Evolutionary conservation across 495 filamentous ascomycete species (phyloP).

Genomic region (Letharia lupina): DNA sequence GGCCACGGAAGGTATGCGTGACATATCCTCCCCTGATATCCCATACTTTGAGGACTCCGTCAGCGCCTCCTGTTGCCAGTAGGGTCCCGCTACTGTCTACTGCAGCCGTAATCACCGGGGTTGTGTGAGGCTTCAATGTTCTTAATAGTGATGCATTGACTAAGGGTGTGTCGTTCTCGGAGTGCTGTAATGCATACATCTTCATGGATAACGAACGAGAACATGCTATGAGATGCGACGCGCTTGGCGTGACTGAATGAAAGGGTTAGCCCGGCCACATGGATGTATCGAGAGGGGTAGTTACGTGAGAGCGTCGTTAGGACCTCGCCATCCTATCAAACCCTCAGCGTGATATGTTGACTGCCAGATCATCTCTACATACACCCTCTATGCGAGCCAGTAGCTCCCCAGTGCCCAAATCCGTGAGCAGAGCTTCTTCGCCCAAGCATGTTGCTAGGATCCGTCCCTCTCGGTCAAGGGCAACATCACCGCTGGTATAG

Average conservation of each 20-base stretch:
- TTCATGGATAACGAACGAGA: conserved; percentile 91
- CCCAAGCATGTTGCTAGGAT: conserved; percentile 79
- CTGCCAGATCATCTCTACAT: conserved; percentile 28
- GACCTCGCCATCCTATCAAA: conserved; percentile 73
- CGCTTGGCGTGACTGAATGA: conserved; percentile 68
- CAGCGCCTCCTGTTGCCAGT: conserved; percentile 82
- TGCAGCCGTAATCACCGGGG: conserved; percentile 75
- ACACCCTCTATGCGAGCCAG: conserved; percentile 86
- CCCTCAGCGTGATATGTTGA: not conserved
- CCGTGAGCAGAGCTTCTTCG: conserved; percentile 82
- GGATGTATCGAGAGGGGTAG: conserved; percentile 23
- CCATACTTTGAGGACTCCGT: conserved; percentile 92
- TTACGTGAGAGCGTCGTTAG: conserved; percentile 78
- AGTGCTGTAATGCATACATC: conserved; percentile 65
- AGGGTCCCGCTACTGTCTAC: conserved; percentile 82
- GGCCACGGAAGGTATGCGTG: conserved; percentile 91
- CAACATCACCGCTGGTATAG: conserved; percentile 83
- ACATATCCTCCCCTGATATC: conserved; percentile 85
- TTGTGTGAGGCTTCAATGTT: conserved; percentile 80
- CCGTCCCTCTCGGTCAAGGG: conserved; percentile 70
- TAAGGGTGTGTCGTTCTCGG: conserved; percentile 40
- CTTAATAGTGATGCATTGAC: conserved; percentile 62
- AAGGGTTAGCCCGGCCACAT: not conserved
- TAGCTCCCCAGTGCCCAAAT: conserved; percentile 73
- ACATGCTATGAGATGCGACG: conserved; percentile 78